Evolutionary conservation across 495 filamentous ascomycete genomes (phyloP).

Genomic region (Pyrenula aspistea): DNA sequence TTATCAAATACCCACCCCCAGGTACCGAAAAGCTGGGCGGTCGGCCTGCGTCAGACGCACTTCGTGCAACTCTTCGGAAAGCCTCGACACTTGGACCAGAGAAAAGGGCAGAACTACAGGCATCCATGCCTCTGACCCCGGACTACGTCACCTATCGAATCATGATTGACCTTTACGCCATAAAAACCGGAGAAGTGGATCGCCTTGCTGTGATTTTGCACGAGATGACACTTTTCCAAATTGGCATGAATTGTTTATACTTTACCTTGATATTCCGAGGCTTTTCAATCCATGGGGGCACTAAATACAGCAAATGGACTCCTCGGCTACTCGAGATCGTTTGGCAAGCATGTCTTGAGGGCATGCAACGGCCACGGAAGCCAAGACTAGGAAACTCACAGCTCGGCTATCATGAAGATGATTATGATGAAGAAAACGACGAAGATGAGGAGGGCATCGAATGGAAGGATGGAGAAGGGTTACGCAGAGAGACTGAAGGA

Average conservation of each 20-base stretch:
- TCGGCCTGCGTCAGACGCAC: slow-evolving; percentile 16
- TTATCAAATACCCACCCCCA: slow-evolving; percentile 4
- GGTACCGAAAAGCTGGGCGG: slow-evolving; percentile 22
- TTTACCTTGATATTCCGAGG: slow-evolving; percentile 57
- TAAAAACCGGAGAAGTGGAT: slow-evolving; percentile 42
- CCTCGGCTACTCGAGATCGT: slow-evolving; percentile 30
- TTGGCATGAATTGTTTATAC: slow-evolving; percentile 47
- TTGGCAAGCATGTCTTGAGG: slow-evolving; percentile 16
- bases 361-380: background rate
- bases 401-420: background rate
- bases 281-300: slow-evolving; percentile 52
- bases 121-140: slow-evolving; percentile 42
- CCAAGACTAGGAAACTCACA: background rate
- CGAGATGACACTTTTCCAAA: slow-evolving; percentile 46
- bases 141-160: slow-evolving; percentile 53
- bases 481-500: background rate
- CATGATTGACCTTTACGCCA: slow-evolving; percentile 38
- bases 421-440: background rate
- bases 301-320: slow-evolving; percentile 48
- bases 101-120: slow-evolving; percentile 35
- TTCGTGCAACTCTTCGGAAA: slow-evolving; percentile 17
- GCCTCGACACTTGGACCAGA: slow-evolving; percentile 11
- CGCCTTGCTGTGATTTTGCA: slow-evolving; percentile 43
- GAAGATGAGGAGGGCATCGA: background rate
- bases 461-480: background rate